Percentiles rank a stretch among this genome's conserved stretches.
phyloP scores from a whole-genome alignment of 805 yeast species.

The Kodamaea leandrae region DNA sequence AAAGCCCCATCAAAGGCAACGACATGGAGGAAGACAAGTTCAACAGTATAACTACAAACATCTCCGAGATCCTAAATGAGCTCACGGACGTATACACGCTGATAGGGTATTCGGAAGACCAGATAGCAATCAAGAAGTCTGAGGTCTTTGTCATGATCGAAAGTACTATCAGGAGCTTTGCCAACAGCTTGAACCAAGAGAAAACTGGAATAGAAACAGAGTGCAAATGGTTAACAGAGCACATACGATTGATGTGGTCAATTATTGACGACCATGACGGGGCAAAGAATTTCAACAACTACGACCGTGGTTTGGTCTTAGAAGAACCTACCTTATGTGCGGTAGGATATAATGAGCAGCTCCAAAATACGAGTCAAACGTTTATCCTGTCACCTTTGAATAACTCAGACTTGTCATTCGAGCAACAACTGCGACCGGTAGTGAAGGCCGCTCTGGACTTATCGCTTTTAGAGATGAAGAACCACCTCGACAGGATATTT shows the following conservation, averaged over 20 bases:
- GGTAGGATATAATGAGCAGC: slow-evolving; percentile 28
- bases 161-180: slow-evolving; percentile 44
- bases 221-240: slow-evolving; percentile 46
- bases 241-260: slow-evolving; percentile 37
- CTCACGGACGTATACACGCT: slow-evolving; percentile 47
- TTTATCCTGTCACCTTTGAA: background rate
- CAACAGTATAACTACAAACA: slow-evolving; percentile 32
- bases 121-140: slow-evolving; percentile 48
- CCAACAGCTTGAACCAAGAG: slow-evolving; percentile 32
- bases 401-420: slow-evolving; percentile 13
- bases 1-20: slow-evolving; percentile 5
- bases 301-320: slow-evolving; percentile 34
- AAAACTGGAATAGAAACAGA: slow-evolving; percentile 39
- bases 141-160: slow-evolving; percentile 50
- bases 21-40: slow-evolving; percentile 15
- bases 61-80: slow-evolving; percentile 37
- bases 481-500: slow-evolving; percentile 33
- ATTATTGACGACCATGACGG: slow-evolving; percentile 39
- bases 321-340: slow-evolving; percentile 23
- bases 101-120: slow-evolving; percentile 55
- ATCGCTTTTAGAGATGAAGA: slow-evolving; percentile 30
- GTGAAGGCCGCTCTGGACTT: slow-evolving; percentile 25
- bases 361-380: slow-evolving; percentile 7
- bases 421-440: slow-evolving; percentile 13
- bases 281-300: slow-evolving; percentile 18